phyloP scores from a whole-genome alignment of 108 stramenopile species.

The Seminavis robusta region DNA sequence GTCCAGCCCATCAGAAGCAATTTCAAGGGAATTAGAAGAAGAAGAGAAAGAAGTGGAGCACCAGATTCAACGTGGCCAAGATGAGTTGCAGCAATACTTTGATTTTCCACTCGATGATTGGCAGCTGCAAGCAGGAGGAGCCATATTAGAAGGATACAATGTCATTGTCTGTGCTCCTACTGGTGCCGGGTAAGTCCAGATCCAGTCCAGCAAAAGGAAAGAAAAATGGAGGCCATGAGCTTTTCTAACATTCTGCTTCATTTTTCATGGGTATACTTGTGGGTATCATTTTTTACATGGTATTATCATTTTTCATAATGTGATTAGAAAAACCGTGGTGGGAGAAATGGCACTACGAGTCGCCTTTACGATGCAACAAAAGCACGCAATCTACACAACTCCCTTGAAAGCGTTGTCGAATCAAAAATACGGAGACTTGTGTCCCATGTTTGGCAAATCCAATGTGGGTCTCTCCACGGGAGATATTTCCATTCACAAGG shows the following conservation, averaged over 20 bases:
- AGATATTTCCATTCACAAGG: conserved; percentile 84
- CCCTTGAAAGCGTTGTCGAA: conserved; percentile 93
- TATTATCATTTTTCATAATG: neutral
- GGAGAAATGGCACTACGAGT: conserved; percentile 89
- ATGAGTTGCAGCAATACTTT: conserved; percentile 40
- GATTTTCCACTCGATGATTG: conserved; percentile 57
- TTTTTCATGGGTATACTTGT: too few species aligned
- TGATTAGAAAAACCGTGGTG: conserved; percentile 60
- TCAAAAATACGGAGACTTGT: conserved; percentile 86
- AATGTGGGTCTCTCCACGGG: conserved; percentile 69
- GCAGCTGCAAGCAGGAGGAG: conserved; percentile 59
- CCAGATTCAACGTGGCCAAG: conserved; percentile 16
- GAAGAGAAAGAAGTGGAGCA: too few species aligned
- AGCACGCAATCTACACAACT: conserved; percentile 85
- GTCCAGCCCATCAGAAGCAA: too few species aligned
- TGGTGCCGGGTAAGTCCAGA: conserved; percentile 52
- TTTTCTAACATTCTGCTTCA: too few species aligned
- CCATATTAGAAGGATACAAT: conserved; percentile 56
- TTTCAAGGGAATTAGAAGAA: too few species aligned
- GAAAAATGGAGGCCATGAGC: too few species aligned
- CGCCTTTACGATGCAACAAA: conserved; percentile 50
- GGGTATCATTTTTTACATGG: too few species aligned
- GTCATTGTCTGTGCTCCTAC: conserved; percentile 94
- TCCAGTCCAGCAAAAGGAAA: too few species aligned
- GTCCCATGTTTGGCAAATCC: conserved; percentile 49